Percentiles rank a stretch among this genome's conserved stretches.
Conservation (phyloP, 2,329 filamentous ascomycete genomes). For the Fusarium piperis region DNA sequence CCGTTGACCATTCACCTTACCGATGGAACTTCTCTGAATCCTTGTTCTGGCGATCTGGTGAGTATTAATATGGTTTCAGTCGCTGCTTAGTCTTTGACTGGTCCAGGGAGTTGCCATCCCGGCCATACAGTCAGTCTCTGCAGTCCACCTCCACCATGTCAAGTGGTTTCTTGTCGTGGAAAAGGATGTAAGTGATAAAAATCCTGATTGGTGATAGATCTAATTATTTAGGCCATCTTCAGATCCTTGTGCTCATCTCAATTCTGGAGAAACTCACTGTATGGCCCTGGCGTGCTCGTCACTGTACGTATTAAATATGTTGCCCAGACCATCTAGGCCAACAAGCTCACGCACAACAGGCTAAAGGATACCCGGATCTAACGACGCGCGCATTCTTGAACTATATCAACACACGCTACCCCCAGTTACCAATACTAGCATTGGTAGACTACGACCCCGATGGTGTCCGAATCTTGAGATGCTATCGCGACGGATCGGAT, state of each 20-base stretch:
- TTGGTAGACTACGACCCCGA: slow-evolving; percentile 82
- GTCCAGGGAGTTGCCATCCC: slow-evolving; percentile 71
- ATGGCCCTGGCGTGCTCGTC: slow-evolving; percentile 70
- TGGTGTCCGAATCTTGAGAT: slow-evolving; percentile 77
- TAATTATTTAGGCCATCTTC: slow-evolving; percentile 69
- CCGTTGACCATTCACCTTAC: slow-evolving; percentile 58
- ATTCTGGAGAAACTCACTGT: slow-evolving; percentile 61
- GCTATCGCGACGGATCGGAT: slow-evolving; percentile 77
- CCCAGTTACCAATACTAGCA: slow-evolving; percentile 66
- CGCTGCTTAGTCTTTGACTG: slow-evolving; percentile 14
- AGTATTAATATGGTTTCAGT: not conserved
- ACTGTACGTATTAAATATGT: slow-evolving; percentile 60
- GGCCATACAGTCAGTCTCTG: slow-evolving; percentile 56
- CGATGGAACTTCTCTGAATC: slow-evolving; percentile 54
- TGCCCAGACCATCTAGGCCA: too few species aligned
- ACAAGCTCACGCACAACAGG: slow-evolving; percentile 55
- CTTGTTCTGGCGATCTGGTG: slow-evolving; percentile 44
- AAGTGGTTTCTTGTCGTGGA: slow-evolving; percentile 80
- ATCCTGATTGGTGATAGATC: slow-evolving; percentile 14
- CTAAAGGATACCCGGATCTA: slow-evolving; percentile 84
- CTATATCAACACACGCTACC: slow-evolving; percentile 57
- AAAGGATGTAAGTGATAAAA: slow-evolving; percentile 69
- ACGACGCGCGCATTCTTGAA: slow-evolving; percentile 73
- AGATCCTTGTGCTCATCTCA: slow-evolving; percentile 68
- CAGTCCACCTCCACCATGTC: slow-evolving; percentile 58